phyloP scores from a whole-genome alignment of 1,284 basidiomycete genomes.

The Naganishia sp. region DNA sequence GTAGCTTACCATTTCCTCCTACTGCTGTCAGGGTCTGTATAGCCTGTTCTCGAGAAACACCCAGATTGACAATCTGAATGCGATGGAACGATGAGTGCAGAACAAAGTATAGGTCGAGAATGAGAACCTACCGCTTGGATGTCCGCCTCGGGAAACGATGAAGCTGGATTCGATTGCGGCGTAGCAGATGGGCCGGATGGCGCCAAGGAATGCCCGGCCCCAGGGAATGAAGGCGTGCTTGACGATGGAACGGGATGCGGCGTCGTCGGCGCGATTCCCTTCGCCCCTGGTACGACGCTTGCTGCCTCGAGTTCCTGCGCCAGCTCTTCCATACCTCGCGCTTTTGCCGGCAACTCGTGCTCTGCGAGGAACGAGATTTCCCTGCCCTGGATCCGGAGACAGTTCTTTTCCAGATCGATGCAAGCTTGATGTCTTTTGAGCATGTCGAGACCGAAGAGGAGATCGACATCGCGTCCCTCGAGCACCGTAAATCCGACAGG shows the following conservation, averaged over 20 bases:
- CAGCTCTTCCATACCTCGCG: slow-evolving; percentile 53
- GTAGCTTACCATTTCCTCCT: slow-evolving; percentile 63
- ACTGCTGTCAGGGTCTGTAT: slow-evolving; percentile 74
- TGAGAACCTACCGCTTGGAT: slow-evolving; percentile 21
- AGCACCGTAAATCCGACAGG: slow-evolving; percentile 94
- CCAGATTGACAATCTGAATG: slow-evolving; percentile 66
- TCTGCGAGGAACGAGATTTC: slow-evolving; percentile 87
- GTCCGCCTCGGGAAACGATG: slow-evolving; percentile 39
- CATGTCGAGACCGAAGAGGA: slow-evolving; percentile 97
- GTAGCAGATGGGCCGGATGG: slow-evolving; percentile 4
- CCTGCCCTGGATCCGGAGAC: slow-evolving; percentile 81
- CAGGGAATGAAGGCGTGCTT: slow-evolving; percentile 41
- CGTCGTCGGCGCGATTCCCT: slow-evolving; percentile 15
- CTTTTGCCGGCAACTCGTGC: slow-evolving; percentile 88
- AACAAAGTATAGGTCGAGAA: neutral
- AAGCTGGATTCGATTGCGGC: neutral
- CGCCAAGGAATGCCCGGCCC: slow-evolving; percentile 40
- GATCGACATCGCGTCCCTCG: slow-evolving; percentile 90
- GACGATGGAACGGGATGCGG: slow-evolving; percentile 15
- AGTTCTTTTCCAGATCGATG: slow-evolving; percentile 87
- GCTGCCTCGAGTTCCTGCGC: slow-evolving; percentile 41
- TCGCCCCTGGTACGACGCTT: slow-evolving; percentile 34
- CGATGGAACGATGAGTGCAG: neutral
- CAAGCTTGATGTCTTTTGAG: slow-evolving; percentile 94
- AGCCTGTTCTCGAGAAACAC: slow-evolving; percentile 72